Base-by-base conservation (phyloP, 257 asterid species). In the Solanum commersonii region DNA sequence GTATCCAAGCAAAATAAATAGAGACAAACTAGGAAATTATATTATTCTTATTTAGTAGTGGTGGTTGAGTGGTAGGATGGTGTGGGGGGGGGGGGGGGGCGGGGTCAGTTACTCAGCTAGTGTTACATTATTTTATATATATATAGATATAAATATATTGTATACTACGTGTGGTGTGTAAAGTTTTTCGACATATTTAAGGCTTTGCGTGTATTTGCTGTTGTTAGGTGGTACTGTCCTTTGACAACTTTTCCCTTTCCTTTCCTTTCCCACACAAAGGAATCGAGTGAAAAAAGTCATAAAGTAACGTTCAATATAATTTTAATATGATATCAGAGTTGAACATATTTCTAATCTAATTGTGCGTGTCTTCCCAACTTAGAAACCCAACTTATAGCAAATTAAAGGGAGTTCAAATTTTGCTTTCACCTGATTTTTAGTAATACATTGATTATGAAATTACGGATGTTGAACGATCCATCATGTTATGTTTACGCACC, bases 121-220 rank as follows among this genome's bases (percentile, higher is more conserved):
- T 56, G 59, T 52, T 63, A 25, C 65, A 46, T 60, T 35, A 49
- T 49, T 49, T 15, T 49, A 49, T 72, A 34, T 20, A 34, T 20
- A 10, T 74, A 37, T 74, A 49, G 20, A 49, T 49, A 49, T 49
- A 49, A 14, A 49, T 49, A 8, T 5, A 10, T 11, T 76, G 27
- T 13, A 77, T 42, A n/a, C 40, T 44, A 29, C 35, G 71, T 79
- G 85, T 70, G 68, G 68, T 20, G 71, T 89, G 90, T 91, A 84
- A 52, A 87, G 92, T 94, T 88, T 94, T 90, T 93, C 94, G 92
- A 91, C 94, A 91, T 92, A 95, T 92, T 95, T 91, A 95, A 91
- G 95, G 96, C 95, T 92, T 95, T 95, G 98, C 98, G 98, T 95
- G 98, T 91, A 89, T 74, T 87, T 86, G 72, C 87, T 65, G 60